Evolutionary conservation across 2,329 filamentous ascomycete species (phyloP).

Genomic region (Pestalotiopsis sp.): DNA sequence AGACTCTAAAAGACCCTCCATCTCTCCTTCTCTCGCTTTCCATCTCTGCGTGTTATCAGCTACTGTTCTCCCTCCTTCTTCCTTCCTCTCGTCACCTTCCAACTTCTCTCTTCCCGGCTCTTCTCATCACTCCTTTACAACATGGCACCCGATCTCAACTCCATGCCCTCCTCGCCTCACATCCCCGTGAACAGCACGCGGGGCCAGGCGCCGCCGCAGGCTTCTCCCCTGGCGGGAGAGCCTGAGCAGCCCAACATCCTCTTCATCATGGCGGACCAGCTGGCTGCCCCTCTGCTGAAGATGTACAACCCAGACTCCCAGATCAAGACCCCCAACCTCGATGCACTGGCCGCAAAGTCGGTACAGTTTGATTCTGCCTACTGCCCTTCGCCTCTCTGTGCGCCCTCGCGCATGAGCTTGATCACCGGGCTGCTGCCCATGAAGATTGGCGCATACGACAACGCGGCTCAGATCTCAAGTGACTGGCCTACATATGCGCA

Average conservation of each 20-base stretch:
- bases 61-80: neutral
- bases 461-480: constrained; percentile 80
- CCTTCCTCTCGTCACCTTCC: constrained; percentile 5
- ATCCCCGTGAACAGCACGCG: constrained; percentile 21
- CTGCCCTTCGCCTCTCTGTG: constrained; percentile 91
- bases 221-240: constrained; percentile 12
- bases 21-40: neutral
- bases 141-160: constrained; percentile 78
- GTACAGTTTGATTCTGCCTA: constrained; percentile 95
- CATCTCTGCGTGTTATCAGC: no score
- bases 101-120: neutral
- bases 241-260: constrained; percentile 72
- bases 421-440: constrained; percentile 90
- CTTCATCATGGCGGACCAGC: constrained; percentile 97
- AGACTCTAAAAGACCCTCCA: constrained; percentile 4
- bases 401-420: constrained; percentile 91
- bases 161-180: constrained; percentile 60
- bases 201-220: neutral
- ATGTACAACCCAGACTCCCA: constrained; percentile 88
- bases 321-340: constrained; percentile 91
- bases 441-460: constrained; percentile 91
- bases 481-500: constrained; percentile 92
- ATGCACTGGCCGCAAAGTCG: constrained; percentile 77
- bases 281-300: constrained; percentile 86
- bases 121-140: constrained; percentile 15